Evolutionary conservation across 2,329 filamentous ascomycete species (phyloP), one percentile per base, ranked within the genome.

Genomic region (Aspergillus fischeri): DNA sequence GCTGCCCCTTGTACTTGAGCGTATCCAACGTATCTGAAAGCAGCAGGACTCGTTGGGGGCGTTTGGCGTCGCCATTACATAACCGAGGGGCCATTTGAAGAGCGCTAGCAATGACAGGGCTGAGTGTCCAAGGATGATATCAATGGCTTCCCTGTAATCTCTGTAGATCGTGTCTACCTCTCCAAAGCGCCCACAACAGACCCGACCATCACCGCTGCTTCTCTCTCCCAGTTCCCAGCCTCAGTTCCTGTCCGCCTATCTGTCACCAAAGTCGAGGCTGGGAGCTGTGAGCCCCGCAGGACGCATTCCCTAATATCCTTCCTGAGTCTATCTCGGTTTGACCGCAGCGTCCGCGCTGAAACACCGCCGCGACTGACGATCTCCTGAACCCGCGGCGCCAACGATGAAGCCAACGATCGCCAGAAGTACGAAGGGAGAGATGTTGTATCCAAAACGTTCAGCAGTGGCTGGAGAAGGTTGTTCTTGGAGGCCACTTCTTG

Each of bases 151-250:
- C 14, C 21, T 21, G 17, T 41, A 29, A 35, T 49, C 20, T n/a
- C 24, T 49, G 17, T 24, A 14, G 20, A 21, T 42, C 35, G 6
- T 41, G 21, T 25, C 48, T 58, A 63, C 51, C 57, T 35, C 20
- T 63, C 73, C 49, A 84, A 62, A n/a, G 75, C 72, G n/a, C 83
- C 81, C 51, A 92, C 81, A 5, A 97, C 86, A 66, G 90, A 90
- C 53, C 90, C 88, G 45, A 96, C 89, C 93, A 97, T 97, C 50
- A 97, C 92, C 1, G 92, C 92, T 50, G 92, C 88, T 76, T 97
- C 94, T 42, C 93, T 83, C 67, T 97, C 93, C 91, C 91, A 97
- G 55, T 79, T 83, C 6, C 77, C 76, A 61, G 77, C 77, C 11
- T 76, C 76, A n/a, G 76, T 69, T 45, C 80, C 74, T 71, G 78